Percentiles rank a stretch among this genome's conserved stretches.
Evolutionary conservation across 306 rosid genomes (phyloP).

Genomic region (Morella rubra): DNA sequence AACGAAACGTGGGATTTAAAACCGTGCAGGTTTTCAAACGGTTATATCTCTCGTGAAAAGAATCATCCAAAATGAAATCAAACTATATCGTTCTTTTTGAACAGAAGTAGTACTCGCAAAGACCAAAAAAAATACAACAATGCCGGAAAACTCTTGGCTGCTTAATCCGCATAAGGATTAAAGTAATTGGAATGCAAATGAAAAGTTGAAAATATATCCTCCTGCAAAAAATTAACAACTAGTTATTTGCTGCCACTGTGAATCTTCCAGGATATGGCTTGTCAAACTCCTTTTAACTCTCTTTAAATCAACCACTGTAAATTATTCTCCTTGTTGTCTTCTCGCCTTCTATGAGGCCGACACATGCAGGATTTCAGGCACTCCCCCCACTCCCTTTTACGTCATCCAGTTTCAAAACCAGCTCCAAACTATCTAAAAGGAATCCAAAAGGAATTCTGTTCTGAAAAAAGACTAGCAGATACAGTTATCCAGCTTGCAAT

Average conservation of each 20-base stretch:
- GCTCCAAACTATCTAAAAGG: background rate
- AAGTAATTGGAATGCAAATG: background rate
- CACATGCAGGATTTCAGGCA: background rate
- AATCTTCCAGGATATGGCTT: background rate
- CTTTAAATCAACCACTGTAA: background rate
- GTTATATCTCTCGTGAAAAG: background rate
- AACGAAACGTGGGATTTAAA: conserved; percentile 17
- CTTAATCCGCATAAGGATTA: background rate
- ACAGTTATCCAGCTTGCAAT: background rate
- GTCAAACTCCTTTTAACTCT: background rate
- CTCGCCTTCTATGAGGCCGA: background rate
- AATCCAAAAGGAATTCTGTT: background rate
- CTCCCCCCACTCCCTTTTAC: background rate
- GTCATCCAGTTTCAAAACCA: background rate
- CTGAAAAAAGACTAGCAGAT: background rate
- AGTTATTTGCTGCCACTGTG: background rate
- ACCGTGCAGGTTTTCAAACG: background rate
- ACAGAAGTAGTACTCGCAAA: background rate
- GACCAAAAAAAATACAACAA: background rate
- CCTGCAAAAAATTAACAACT: background rate
- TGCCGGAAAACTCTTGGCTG: background rate
- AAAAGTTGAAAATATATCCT: background rate
- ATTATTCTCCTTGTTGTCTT: background rate
- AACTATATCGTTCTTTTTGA: background rate
- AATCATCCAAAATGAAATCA: background rate